phyloP scores from a whole-genome alignment of 2,329 filamentous ascomycete species.

The Colletotrichum acutatum region DNA sequence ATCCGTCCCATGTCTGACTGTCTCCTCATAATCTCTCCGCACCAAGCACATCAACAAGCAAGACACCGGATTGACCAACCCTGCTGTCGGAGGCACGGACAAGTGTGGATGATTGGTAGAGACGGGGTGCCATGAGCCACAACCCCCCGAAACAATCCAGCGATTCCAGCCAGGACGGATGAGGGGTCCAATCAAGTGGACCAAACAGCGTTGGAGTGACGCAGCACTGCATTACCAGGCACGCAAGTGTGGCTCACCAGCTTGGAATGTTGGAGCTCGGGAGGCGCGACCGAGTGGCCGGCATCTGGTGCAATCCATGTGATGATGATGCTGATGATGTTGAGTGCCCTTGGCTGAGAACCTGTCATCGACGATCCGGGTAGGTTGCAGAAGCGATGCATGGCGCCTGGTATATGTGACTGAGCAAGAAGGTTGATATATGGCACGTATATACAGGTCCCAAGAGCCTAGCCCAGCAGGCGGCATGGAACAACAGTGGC shows the following conservation, averaged over 20 bases:
- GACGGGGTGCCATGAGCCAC: conserved; percentile 13
- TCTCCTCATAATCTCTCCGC: conserved; percentile 4
- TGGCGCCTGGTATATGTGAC: background rate
- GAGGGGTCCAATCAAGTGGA: conserved; percentile 30
- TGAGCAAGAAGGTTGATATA: background rate
- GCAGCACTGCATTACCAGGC: conserved; percentile 33
- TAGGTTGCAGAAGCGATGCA: background rate
- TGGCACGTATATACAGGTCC: background rate
- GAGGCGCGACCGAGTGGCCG: background rate
- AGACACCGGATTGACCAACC: conserved; percentile 12
- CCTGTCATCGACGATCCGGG: background rate
- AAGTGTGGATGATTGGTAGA: conserved; percentile 21
- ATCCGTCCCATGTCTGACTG: background rate
- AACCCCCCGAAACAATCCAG: conserved; percentile 8
- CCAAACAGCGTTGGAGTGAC: conserved; percentile 20
- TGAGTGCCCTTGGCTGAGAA: background rate
- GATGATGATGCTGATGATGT: conserved; percentile 9
- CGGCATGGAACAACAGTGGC: background rate
- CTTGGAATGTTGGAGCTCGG: background rate
- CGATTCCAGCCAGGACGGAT: conserved; percentile 4
- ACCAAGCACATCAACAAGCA: background rate
- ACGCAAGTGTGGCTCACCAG: conserved; percentile 27
- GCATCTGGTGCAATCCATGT: conserved; percentile 11
- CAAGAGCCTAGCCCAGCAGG: too few relatives aligned
- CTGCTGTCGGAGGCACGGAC: conserved; percentile 4